A percentile compares a stretch with the other conserved stretches of the same genome.
phyloP scores from a whole-genome alignment of 2,329 filamentous ascomycete species.

The Xylaria sp. region DNA sequence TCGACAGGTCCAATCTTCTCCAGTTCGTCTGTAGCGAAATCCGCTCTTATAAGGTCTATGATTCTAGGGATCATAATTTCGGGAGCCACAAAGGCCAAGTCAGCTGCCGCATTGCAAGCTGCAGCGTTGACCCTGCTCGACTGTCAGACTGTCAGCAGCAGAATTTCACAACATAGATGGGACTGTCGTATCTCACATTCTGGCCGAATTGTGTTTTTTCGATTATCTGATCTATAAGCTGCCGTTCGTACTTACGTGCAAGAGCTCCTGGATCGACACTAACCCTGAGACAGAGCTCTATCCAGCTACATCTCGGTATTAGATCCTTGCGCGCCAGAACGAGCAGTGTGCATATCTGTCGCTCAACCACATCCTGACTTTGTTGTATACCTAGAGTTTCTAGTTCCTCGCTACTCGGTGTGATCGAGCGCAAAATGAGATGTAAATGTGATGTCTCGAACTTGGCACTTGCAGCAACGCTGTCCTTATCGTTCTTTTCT shows the following conservation, averaged over 20 bases:
- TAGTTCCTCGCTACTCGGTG: constrained; percentile 59
- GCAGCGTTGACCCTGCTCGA: constrained; percentile 64
- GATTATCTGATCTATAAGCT: constrained; percentile 72
- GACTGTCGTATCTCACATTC: constrained; percentile 39
- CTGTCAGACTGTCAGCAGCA: constrained; percentile 33
- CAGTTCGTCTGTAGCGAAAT: constrained; percentile 74
- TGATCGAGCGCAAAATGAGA: constrained; percentile 66
- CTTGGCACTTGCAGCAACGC: constrained; percentile 69
- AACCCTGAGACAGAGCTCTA: constrained; percentile 80
- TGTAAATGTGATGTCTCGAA: constrained; percentile 69
- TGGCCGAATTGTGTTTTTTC: constrained; percentile 55
- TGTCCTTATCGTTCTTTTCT: constrained; percentile 79
- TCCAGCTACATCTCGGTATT: constrained; percentile 83
- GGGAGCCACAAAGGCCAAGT: constrained; percentile 91
- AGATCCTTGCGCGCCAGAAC: constrained; percentile 80
- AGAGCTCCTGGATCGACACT: constrained; percentile 83
- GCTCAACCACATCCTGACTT: constrained; percentile 60
- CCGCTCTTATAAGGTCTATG: constrained; percentile 72
- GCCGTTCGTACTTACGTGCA: constrained; percentile 65
- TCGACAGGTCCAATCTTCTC: constrained; percentile 81
- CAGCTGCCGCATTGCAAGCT: constrained; percentile 83
- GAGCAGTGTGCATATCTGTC: constrained; percentile 77
- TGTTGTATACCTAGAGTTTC: constrained; percentile 49
- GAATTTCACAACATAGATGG: neutral
- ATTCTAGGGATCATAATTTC: constrained; percentile 78